phyloP scores from a whole-genome alignment of 163 green algal species.

The Prototheca stagnorum region DNA sequence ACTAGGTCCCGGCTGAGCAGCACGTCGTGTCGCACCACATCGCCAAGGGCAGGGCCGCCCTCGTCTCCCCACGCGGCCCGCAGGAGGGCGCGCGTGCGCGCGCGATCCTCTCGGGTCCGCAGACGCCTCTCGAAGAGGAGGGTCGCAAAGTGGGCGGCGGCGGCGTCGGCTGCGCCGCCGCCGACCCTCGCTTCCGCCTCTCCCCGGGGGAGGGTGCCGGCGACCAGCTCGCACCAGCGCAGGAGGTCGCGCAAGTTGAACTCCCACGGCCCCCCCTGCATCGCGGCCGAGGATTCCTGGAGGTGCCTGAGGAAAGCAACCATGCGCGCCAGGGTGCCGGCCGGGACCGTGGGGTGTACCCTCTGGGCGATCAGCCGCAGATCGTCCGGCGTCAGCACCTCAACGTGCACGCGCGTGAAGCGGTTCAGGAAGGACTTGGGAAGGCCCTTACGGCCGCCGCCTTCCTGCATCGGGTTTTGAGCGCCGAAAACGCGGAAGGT shows the following conservation, averaged over 20 bases:
- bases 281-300: constrained; percentile 9
- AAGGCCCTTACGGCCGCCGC: constrained; percentile 89
- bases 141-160: constrained; percentile 41
- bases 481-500: constrained; percentile 83
- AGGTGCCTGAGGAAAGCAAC: constrained; percentile 38
- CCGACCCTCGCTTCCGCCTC: constrained; percentile 1
- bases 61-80: constrained; percentile 28
- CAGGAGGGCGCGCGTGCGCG: constrained; percentile 31
- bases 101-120: constrained; percentile 43
- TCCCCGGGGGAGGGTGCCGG: neutral
- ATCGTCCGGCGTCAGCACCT: constrained; percentile 62
- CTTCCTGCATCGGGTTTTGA: constrained; percentile 84
- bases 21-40: constrained; percentile 3
- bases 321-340: constrained; percentile 38
- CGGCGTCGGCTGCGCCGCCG: constrained; percentile 12
- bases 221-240: constrained; percentile 80
- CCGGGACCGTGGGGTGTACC: constrained; percentile 35
- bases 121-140: constrained; percentile 75
- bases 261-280: constrained; percentile 79
- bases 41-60: no score
- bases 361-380: constrained; percentile 51
- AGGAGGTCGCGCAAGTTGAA: constrained; percentile 97
- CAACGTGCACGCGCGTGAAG: constrained; percentile 77
- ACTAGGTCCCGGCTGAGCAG: constrained; percentile 8
- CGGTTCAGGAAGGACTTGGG: constrained; percentile 93